Conservation (phyloP, 495 filamentous ascomycete genomes). For the Lentithecium fluviatile region DNA sequence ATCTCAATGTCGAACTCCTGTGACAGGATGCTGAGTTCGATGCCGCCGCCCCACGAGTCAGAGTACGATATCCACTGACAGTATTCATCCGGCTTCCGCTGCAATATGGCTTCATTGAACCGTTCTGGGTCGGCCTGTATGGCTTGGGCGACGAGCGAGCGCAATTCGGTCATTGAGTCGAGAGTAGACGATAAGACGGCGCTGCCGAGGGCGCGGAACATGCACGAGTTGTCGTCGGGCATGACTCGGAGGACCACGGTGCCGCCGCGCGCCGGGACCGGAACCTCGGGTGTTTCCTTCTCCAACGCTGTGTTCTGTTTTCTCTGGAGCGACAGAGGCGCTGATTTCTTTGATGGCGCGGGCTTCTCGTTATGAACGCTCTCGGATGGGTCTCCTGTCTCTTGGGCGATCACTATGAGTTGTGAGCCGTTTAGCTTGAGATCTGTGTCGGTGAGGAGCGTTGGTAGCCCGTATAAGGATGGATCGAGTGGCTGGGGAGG, state of each 20-base stretch:
- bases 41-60: slow-evolving; percentile 87
- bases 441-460: slow-evolving; percentile 54
- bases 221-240: slow-evolving; percentile 95
- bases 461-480: slow-evolving; percentile 48
- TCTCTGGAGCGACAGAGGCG: slow-evolving; percentile 42
- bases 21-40: slow-evolving; percentile 82
- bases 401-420: slow-evolving; percentile 60
- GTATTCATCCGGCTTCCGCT: slow-evolving; percentile 68
- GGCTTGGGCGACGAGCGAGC: slow-evolving; percentile 74
- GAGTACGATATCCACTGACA: slow-evolving; percentile 79
- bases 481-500: slow-evolving; percentile 70
- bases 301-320: slow-evolving; percentile 44
- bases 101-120: slow-evolving; percentile 75
- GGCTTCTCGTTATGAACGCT: neutral
- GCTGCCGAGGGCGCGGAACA: slow-evolving; percentile 84
- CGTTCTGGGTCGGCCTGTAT: slow-evolving; percentile 71
- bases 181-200: slow-evolving; percentile 66
- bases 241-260: slow-evolving; percentile 85
- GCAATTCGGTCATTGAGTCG: slow-evolving; percentile 72
- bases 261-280: slow-evolving; percentile 59
- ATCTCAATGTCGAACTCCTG: slow-evolving; percentile 88
- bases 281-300: slow-evolving; percentile 67
- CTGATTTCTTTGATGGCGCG: slow-evolving; percentile 18
- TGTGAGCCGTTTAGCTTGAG: slow-evolving; percentile 79
- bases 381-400: slow-evolving; percentile 42